Conservation (phyloP, 2,329 filamentous ascomycete genomes). For the Sclerotiophoma versabilis region DNA sequence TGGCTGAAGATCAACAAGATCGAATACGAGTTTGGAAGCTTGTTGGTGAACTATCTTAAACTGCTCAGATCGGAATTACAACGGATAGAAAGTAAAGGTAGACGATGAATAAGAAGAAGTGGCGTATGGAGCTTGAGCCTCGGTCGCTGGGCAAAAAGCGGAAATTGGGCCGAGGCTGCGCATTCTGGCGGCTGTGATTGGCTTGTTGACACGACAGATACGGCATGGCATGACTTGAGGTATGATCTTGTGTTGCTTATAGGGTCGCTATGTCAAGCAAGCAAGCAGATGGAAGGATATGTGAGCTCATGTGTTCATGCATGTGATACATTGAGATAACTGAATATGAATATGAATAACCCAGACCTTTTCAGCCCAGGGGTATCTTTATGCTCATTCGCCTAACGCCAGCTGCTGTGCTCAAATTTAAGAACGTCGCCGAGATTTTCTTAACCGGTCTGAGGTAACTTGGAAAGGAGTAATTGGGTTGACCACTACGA, state of each 20-base stretch:
- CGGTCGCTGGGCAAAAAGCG: no score
- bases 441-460: not conserved
- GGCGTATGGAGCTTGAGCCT: no score
- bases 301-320: not conserved
- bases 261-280: not conserved
- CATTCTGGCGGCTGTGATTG: slow-evolving; percentile 1
- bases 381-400: slow-evolving; percentile 23
- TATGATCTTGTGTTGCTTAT: not conserved
- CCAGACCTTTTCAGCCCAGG: slow-evolving; percentile 17
- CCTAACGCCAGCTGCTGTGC: slow-evolving; percentile 14
- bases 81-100: not conserved
- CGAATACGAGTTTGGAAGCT: not conserved
- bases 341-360: slow-evolving; percentile 2
- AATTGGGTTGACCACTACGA: not conserved
- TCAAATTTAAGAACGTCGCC: slow-evolving; percentile 8
- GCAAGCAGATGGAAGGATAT: not conserved
- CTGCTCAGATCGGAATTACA: not conserved
- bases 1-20: not conserved
- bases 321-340: not conserved
- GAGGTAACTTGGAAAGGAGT: not conserved
- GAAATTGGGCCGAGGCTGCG: slow-evolving; percentile 16
- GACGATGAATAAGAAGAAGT: not conserved
- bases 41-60: not conserved
- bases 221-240: not conserved
- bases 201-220: slow-evolving; percentile 4